phyloP scores from a whole-genome alignment of 202 grass and related monocot species.

The Setaria italica region DNA sequence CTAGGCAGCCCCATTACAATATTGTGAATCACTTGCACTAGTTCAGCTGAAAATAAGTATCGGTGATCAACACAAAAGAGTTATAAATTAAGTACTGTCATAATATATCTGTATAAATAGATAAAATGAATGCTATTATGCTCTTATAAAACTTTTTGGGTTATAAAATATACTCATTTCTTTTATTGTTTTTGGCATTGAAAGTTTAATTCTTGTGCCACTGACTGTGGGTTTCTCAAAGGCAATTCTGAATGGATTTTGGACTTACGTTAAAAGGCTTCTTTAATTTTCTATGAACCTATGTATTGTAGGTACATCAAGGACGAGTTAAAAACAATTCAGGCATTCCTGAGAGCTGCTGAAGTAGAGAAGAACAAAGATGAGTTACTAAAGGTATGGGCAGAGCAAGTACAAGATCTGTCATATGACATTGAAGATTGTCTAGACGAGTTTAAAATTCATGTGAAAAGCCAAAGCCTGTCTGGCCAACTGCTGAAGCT shows the following conservation, averaged over 20 bases:
- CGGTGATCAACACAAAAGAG: neutral
- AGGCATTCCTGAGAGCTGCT: conserved; percentile 7
- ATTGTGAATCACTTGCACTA: neutral
- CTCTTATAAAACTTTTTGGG: neutral
- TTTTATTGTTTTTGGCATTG: neutral
- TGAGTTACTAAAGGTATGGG: conserved; percentile 23
- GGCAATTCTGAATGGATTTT: neutral
- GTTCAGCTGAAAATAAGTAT: neutral
- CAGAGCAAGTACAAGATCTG: conserved; percentile 27
- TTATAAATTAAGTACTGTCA: neutral
- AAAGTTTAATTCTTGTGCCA: neutral
- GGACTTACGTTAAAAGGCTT: neutral
- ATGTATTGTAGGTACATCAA: conserved; percentile 33
- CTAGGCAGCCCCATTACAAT: neutral
- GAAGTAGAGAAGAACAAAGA: conserved; percentile 25
- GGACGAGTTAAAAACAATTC: conserved; percentile 33
- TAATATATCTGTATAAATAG: conserved; percentile 1
- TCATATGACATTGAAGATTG: conserved; percentile 41
- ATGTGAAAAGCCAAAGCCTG: conserved; percentile 8
- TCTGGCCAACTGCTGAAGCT: neutral
- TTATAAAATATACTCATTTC: neutral
- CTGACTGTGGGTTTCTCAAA: neutral
- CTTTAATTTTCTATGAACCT: neutral
- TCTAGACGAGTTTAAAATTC: conserved; percentile 28
- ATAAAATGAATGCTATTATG: neutral